phyloP scores from a whole-genome alignment of 2,329 filamentous ascomycete genomes.

The Lithohypha guttulata region DNA sequence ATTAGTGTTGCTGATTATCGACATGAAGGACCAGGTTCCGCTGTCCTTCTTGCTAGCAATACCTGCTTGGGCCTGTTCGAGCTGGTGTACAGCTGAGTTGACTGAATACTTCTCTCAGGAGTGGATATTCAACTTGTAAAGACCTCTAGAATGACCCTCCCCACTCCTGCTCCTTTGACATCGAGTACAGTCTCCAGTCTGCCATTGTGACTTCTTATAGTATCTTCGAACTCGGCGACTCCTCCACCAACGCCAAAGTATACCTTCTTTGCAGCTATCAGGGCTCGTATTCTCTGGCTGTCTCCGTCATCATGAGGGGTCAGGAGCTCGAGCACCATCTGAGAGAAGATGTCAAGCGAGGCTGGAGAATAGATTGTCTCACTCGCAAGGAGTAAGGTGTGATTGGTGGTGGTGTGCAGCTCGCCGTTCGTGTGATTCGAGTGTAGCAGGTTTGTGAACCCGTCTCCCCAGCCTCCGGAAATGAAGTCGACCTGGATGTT shows the following conservation, averaged over 20 bases:
- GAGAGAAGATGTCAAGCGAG: constrained; percentile 44
- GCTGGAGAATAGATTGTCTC: constrained; percentile 55
- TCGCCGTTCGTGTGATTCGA: constrained; percentile 15
- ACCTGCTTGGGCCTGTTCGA: too few relatives aligned
- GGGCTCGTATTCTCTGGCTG: constrained; percentile 31
- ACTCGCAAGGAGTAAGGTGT: constrained; percentile 43
- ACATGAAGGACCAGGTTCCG: too few relatives aligned
- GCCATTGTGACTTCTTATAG: constrained; percentile 17
- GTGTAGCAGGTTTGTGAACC: constrained; percentile 34
- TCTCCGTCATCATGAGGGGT: constrained; percentile 23
- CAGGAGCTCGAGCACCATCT: constrained; percentile 42
- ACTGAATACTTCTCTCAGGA: too few relatives aligned
- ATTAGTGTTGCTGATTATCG: too few relatives aligned
- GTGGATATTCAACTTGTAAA: constrained; percentile 10
- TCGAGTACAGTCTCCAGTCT: constrained; percentile 24
- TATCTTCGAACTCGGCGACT: constrained; percentile 45
- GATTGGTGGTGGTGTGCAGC: background rate
- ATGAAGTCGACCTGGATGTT: constrained; percentile 44
- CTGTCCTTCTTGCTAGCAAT: too few relatives aligned
- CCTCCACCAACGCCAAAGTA: constrained; percentile 59
- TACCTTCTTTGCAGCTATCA: constrained; percentile 53
- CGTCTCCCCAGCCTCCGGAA: constrained; percentile 49
- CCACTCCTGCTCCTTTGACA: constrained; percentile 34
- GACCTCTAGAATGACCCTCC: constrained; percentile 34
- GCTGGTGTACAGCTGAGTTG: too few relatives aligned